phyloP scores from a whole-genome alignment of 805 yeast species.

The Yueomyces sinensis region DNA sequence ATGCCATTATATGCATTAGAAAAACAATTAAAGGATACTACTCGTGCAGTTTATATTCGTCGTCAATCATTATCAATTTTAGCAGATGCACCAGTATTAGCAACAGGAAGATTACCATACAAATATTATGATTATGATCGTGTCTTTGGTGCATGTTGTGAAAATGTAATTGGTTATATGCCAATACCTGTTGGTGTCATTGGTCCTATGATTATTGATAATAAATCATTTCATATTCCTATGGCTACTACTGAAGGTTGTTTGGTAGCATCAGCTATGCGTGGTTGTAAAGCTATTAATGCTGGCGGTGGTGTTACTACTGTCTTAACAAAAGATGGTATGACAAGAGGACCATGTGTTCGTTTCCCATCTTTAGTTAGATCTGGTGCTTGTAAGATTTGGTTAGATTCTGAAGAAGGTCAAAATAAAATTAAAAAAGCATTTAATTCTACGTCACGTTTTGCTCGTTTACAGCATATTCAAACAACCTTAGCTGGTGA shows the following conservation, averaged over 20 bases:
- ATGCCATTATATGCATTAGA: constrained; percentile 90
- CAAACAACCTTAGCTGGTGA: constrained; percentile 94
- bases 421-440: constrained; percentile 70
- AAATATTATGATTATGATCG: constrained; percentile 81
- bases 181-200: constrained; percentile 97
- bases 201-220: constrained; percentile 90
- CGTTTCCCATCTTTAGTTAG: constrained; percentile 68
- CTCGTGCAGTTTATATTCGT: constrained; percentile 89
- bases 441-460: constrained; percentile 92
- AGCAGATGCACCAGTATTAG: constrained; percentile 71
- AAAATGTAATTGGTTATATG: constrained; percentile 91
- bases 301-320: constrained; percentile 94
- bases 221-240: constrained; percentile 79
- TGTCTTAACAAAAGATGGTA: constrained; percentile 88
- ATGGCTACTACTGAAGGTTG: constrained; percentile 99
- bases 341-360: constrained; percentile 99
- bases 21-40: constrained; percentile 75
- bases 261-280: constrained; percentile 94
- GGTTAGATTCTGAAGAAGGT: constrained; percentile 96
- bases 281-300: constrained; percentile 97
- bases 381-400: constrained; percentile 88
- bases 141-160: constrained; percentile 98
- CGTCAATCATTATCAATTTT: constrained; percentile 80
- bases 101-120: constrained; percentile 63
- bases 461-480: constrained; percentile 84